Evolutionary conservation across 2,329 filamentous ascomycete genomes (phyloP).

Genomic region (Metarhizium album): DNA sequence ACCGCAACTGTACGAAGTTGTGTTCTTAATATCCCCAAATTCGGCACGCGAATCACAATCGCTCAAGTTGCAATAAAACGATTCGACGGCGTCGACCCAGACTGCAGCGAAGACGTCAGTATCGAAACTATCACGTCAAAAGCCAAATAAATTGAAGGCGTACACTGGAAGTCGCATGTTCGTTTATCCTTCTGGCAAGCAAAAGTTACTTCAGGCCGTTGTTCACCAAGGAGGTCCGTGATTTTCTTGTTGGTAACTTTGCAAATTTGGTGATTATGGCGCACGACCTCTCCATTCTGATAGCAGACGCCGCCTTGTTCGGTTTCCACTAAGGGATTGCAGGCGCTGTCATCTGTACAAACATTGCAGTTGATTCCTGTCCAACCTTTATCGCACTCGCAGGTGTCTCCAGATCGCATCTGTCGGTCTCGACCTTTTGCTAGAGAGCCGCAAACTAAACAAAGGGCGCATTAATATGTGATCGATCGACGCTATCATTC

Average conservation of each 20-base stretch:
- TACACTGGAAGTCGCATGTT: slow-evolving; percentile 92
- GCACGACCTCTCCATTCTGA: slow-evolving; percentile 77
- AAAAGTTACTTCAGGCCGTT: slow-evolving; percentile 90
- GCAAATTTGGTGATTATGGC: slow-evolving; percentile 95
- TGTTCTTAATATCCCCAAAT: slow-evolving; percentile 61
- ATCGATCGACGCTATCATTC: background rate
- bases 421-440: slow-evolving; percentile 70
- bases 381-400: slow-evolving; percentile 89
- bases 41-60: slow-evolving; percentile 66
- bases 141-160: slow-evolving; percentile 19
- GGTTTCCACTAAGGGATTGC: slow-evolving; percentile 77
- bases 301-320: slow-evolving; percentile 82
- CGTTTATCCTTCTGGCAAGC: slow-evolving; percentile 66
- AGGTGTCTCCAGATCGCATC: slow-evolving; percentile 59
- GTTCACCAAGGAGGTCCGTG: slow-evolving; percentile 68
- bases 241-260: slow-evolving; percentile 96
- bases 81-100: slow-evolving; percentile 90
- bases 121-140: background rate
- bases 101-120: slow-evolving; percentile 37
- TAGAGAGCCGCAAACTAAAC: slow-evolving; percentile 70
- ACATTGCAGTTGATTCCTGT: slow-evolving; percentile 97
- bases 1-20: slow-evolving; percentile 74
- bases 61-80: slow-evolving; percentile 88
- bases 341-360: slow-evolving; percentile 73
- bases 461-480: background rate